These are phyloP conservation scores for Baeospora myosura DNA, from an alignment of 1,284 basidiomycete species.

Conservation along the genomic window DNA sequence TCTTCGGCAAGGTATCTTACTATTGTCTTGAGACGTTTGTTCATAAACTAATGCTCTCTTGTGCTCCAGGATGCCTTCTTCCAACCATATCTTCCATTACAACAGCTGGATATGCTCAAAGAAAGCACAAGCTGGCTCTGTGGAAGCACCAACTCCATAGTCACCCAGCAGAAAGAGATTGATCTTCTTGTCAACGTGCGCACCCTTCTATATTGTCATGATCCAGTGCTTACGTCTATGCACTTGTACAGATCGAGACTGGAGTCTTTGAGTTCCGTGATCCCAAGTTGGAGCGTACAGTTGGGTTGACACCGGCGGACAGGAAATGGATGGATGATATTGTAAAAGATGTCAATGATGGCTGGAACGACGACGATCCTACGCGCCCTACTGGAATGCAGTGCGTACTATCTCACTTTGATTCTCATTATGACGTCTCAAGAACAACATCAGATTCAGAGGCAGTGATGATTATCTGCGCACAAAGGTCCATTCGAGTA, in stretches of 20 bases:
- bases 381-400: conserved; percentile 51
- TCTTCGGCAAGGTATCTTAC: conserved; percentile 72
- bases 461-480: conserved; percentile 91
- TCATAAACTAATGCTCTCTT: conserved; percentile 2
- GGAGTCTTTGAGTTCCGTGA: conserved; percentile 82
- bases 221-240: background rate
- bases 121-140: conserved; percentile 81
- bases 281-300: conserved; percentile 69
- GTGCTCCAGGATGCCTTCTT: conserved; percentile 78
- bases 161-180: conserved; percentile 88
- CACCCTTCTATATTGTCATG: conserved; percentile 2
- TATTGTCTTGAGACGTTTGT: background rate
- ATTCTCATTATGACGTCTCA: conserved; percentile 1
- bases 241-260: conserved; percentile 62
- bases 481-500: conserved; percentile 49
- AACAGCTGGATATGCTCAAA: conserved; percentile 88
- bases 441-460: conserved; percentile 52
- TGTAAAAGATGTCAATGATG: conserved; percentile 75
- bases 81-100: conserved; percentile 94
- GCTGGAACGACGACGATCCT: conserved; percentile 65
- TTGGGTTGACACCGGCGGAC: conserved; percentile 85
- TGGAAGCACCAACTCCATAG: conserved; percentile 93
- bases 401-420: conserved; percentile 32
- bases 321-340: conserved; percentile 90
- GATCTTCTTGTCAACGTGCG: conserved; percentile 88